Evolutionary conservation across 345 rosid species (phyloP).

Genomic region (Citropsis articulata): DNA sequence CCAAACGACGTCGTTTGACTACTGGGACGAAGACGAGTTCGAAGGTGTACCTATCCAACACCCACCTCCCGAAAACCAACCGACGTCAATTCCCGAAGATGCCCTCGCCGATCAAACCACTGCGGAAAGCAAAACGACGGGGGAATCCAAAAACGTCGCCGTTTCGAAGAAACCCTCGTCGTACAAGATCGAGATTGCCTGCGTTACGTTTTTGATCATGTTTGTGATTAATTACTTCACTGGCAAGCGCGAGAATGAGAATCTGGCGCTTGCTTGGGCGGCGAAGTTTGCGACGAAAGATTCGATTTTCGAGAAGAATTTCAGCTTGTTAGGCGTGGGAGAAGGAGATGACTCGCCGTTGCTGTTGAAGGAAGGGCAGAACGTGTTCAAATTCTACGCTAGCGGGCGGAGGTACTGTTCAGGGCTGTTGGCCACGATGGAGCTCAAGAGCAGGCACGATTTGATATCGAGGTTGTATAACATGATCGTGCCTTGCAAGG

Average conservation of each 20-base stretch:
- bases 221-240: conserved; percentile 72
- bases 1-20: conserved; percentile 50
- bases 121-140: conserved; percentile 26
- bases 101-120: conserved; percentile 18
- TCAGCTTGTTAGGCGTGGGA: conserved; percentile 74
- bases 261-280: conserved; percentile 85
- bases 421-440: conserved; percentile 91
- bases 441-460: conserved; percentile 95
- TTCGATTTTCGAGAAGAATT: conserved; percentile 75
- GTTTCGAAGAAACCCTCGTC: conserved; percentile 33
- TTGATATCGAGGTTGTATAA: conserved; percentile 71
- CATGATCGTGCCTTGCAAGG: conserved; percentile 77
- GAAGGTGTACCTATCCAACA: conserved; percentile 72
- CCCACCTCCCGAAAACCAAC: conserved; percentile 18
- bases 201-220: conserved; percentile 57
- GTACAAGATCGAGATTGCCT: conserved; percentile 60
- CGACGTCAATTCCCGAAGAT: conserved; percentile 20
- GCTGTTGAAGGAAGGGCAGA: conserved; percentile 85
- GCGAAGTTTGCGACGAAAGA: conserved; percentile 71
- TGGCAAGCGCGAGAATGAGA: conserved; percentile 86
- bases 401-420: conserved; percentile 93
- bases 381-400: conserved; percentile 86
- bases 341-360: conserved; percentile 85
- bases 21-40: conserved; percentile 98
- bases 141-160: background rate